These are phyloP conservation scores for Cytospora piceae DNA, from an alignment of 2,329 filamentous ascomycete species.

Conservation along the genomic window DNA sequence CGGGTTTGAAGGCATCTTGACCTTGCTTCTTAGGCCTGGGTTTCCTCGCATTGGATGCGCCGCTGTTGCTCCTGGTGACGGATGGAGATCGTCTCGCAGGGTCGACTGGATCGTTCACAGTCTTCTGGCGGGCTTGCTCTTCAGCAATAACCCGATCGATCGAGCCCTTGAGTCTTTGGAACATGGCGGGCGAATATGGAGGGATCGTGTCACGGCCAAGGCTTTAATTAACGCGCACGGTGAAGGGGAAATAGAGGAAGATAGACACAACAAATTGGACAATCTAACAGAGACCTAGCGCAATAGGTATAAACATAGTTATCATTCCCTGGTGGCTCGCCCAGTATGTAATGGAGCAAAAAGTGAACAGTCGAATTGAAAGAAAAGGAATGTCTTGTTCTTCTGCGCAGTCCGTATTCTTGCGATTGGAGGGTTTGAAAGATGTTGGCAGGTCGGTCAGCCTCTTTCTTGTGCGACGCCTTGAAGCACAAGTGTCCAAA, in stretches of 20 bases:
- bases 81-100: constrained; percentile 44
- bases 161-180: constrained; percentile 77
- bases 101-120: constrained; percentile 47
- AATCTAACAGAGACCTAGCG: not conserved
- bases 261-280: not conserved
- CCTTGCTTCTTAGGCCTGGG: constrained; percentile 47
- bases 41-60: constrained; percentile 40
- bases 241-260: not conserved
- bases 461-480: not conserved
- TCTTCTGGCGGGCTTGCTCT: constrained; percentile 80
- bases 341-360: not conserved
- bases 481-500: constrained; percentile 8
- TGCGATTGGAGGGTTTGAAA: not conserved
- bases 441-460: not conserved
- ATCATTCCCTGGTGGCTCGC: not conserved
- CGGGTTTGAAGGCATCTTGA: constrained; percentile 41
- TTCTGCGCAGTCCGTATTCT: not conserved
- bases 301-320: constrained; percentile 1
- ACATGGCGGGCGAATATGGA: constrained; percentile 14
- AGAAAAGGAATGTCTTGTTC: not conserved
- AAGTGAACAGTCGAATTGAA: not conserved
- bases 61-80: constrained; percentile 43
- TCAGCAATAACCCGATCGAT: constrained; percentile 89
- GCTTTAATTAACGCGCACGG: not conserved
- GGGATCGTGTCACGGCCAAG: not conserved